Base-by-base conservation (phyloP, 805 yeast genomes). In the Kuraishia molischiana region DNA sequence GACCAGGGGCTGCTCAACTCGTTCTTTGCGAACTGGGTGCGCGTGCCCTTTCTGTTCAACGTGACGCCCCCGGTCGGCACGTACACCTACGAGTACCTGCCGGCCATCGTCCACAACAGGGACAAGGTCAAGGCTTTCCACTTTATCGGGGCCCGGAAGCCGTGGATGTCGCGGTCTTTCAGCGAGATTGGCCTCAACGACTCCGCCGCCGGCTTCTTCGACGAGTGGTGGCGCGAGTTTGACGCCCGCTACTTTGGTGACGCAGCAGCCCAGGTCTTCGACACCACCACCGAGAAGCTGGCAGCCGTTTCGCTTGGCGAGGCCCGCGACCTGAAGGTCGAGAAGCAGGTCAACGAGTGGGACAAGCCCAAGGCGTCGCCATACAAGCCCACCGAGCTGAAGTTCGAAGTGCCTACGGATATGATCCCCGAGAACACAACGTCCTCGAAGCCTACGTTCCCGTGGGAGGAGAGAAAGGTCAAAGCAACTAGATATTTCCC, bases 1-100 rank as follows among this genome's bases (percentile, higher is more conserved):
- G 97, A 87, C 58, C 97, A 87, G 57, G 97, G 97, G 10, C 64
- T 87, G 28, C 64, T 87, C 44, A 87, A 87, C 56, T 84, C 83
- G 51, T 80, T 72, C 50, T 85, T 84, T 53, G 69, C 46, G 34
- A 43, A 41, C 38, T 40, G 47, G 51, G 9, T 38, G 96, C 68
- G 74, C 34, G 59, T 92, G 35, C 89, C 97, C 2, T 90, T 89
- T 49, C 48, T 74, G 34, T 90, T 77, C 64, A 90, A 90, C 51
- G 94, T 90, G 24, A 90, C 97, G 38, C 69, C 53, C 9, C 49
- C 46, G 33, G 47, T 54, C 2, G 53, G 51, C 26, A 11, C 13
- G 13, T 28, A 9, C 31, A 8, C 8, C 34, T 60, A 60, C 40
- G 62, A 60, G 41, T 59, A 59, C 41, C 45, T 55, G 37, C 64